These are phyloP conservation scores for Colletotrichum godetiae DNA, from an alignment of 2,329 filamentous ascomycete species.

Conservation along the genomic window DNA sequence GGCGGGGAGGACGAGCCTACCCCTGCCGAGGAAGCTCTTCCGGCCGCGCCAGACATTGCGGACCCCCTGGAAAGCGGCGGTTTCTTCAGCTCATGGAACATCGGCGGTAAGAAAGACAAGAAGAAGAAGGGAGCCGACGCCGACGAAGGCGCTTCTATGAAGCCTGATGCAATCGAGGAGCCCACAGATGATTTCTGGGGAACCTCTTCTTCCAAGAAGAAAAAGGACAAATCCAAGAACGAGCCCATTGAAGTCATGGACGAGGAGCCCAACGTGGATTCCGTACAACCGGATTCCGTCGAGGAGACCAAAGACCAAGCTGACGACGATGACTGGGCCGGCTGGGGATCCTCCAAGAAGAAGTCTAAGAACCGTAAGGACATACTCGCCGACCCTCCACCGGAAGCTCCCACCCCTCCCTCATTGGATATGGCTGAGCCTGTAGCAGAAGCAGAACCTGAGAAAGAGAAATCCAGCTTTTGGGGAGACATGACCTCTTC, in stretches of 20 bases:
- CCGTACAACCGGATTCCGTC: constrained; percentile 57
- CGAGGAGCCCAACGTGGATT: constrained; percentile 56
- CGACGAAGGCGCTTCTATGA: constrained; percentile 37
- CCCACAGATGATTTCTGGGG: constrained; percentile 55
- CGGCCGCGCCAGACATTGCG: constrained; percentile 43
- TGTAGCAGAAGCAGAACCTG: constrained; percentile 50
- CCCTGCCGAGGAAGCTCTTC: constrained; percentile 40
- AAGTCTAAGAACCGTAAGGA: constrained; percentile 54
- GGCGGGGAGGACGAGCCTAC: constrained; percentile 42
- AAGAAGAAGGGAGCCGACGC: constrained; percentile 41
- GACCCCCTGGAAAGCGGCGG: constrained; percentile 56
- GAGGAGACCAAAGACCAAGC: constrained; percentile 57
- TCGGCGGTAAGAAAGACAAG: constrained; percentile 61
- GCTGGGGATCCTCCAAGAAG: constrained; percentile 56
- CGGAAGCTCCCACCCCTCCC: constrained; percentile 61
- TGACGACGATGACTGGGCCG: constrained; percentile 55
- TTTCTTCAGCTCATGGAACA: constrained; percentile 68
- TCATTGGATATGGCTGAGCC: constrained; percentile 57
- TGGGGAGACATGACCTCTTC: constrained; percentile 49
- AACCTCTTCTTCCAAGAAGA: constrained; percentile 53
- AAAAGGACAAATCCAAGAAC: constrained; percentile 64
- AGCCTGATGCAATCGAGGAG: constrained; percentile 56
- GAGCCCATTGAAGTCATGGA: constrained; percentile 59
- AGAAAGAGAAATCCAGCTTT: constrained; percentile 39
- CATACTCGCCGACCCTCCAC: constrained; percentile 54